These are phyloP conservation scores for Ceratobasidium sp. DNA, from an alignment of 1,284 basidiomycete genomes.

Conservation along the genomic window DNA sequence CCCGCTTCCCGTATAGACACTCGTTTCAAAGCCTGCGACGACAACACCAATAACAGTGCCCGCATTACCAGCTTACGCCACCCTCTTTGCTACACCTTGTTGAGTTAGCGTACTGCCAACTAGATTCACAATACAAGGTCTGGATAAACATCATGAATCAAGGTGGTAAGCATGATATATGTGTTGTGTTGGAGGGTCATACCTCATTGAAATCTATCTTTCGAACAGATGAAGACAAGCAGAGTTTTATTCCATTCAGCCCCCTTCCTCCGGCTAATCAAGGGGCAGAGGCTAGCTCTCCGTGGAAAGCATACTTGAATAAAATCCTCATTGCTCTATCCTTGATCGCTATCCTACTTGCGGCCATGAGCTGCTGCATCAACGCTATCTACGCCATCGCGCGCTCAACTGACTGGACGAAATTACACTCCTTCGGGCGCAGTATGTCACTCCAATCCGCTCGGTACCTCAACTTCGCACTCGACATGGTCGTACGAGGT, in stretches of 20 bases:
- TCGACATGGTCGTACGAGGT: slow-evolving; percentile 5
- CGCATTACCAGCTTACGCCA: too few species aligned
- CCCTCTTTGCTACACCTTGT: too few species aligned
- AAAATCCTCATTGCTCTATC: neutral
- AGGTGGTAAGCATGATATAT: neutral
- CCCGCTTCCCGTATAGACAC: too few species aligned
- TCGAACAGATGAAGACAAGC: neutral
- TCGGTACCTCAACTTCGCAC: slow-evolving; percentile 10
- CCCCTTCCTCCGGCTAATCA: neutral
- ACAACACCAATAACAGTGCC: too few species aligned
- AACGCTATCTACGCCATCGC: neutral
- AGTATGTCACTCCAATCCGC: slow-evolving; percentile 1
- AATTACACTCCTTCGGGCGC: neutral
- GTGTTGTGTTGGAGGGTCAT: neutral
- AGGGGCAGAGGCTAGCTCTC: neutral
- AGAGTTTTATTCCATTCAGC: neutral
- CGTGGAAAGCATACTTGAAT: neutral
- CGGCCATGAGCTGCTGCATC: neutral
- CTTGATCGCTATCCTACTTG: neutral
- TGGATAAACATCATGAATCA: neutral
- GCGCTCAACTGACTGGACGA: neutral
- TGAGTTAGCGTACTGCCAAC: neutral
- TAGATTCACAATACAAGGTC: neutral
- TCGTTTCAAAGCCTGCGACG: too few species aligned
- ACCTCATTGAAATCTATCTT: neutral